phyloP scores from a whole-genome alignment of 768 basidiomycete species.

The Termitomyces bulborhizus region DNA sequence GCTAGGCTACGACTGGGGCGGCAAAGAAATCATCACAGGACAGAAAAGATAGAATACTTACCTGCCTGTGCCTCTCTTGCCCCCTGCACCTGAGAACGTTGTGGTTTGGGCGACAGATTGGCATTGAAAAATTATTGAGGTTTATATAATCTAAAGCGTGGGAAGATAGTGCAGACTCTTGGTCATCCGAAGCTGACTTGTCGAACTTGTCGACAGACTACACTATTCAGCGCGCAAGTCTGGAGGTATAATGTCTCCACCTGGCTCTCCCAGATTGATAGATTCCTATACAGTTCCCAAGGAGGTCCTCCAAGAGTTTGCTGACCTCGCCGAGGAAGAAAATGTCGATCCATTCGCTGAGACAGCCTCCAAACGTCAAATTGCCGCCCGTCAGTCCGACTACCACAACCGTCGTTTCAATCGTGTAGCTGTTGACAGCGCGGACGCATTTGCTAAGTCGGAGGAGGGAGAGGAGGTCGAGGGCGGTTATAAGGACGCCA shows the following conservation, averaged over 20 bases:
- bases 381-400: slow-evolving; percentile 88
- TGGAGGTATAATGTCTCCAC: slow-evolving; percentile 49
- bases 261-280: slow-evolving; percentile 64
- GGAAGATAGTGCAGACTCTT: slow-evolving; percentile 21
- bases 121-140: slow-evolving; percentile 7
- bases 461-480: slow-evolving; percentile 68
- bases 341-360: slow-evolving; percentile 88
- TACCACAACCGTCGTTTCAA: slow-evolving; percentile 92
- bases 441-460: slow-evolving; percentile 66
- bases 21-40: slow-evolving; percentile 58
- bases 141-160: slow-evolving; percentile 20
- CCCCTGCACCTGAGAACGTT: slow-evolving; percentile 18
- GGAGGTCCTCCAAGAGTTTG: slow-evolving; percentile 91
- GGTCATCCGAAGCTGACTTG: slow-evolving; percentile 20
- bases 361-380: slow-evolving; percentile 89
- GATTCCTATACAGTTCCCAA: slow-evolving; percentile 92
- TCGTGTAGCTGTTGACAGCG: slow-evolving; percentile 75
- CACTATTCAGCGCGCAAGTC: slow-evolving; percentile 8
- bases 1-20: slow-evolving; percentile 68
- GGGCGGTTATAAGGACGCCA: slow-evolving; percentile 94
- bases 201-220: not conserved
- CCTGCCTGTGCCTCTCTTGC: too few species aligned
- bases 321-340: slow-evolving; percentile 90
- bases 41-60: slow-evolving; percentile 20
- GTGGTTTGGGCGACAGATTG: not conserved